Conservation (phyloP, 257 asterid genomes). For the Craterostigma plantagineum region DNA sequence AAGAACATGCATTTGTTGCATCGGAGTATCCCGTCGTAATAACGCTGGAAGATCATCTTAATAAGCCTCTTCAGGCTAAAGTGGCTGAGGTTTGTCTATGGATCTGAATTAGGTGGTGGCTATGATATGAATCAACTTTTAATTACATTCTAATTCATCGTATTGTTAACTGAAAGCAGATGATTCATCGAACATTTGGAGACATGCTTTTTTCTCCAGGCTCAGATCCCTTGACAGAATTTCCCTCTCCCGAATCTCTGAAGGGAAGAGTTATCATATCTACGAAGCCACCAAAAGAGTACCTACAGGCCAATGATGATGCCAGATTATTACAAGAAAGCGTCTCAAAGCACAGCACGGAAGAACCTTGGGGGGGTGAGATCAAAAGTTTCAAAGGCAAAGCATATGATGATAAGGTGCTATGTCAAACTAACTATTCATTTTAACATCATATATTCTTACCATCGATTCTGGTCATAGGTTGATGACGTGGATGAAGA, state of each 20-base stretch:
- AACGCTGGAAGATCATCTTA: constrained; percentile 55
- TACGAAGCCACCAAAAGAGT: constrained; percentile 59
- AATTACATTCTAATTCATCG: constrained; percentile 4
- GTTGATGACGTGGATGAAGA: constrained; percentile 24
- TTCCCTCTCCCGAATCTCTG: constrained; percentile 40
- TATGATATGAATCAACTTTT: no score
- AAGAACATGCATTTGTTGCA: constrained; percentile 39
- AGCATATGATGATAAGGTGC: constrained; percentile 17
- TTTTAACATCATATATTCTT: no score
- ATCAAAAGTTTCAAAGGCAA: constrained; percentile 15
- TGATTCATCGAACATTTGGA: constrained; percentile 40
- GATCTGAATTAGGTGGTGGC: no score
- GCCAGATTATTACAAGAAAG: constrained; percentile 15
- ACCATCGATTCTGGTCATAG: constrained; percentile 15
- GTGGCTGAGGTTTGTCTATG: constrained; percentile 29
- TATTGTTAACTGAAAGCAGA: constrained; percentile 18
- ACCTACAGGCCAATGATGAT: constrained; percentile 26
- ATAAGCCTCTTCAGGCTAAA: constrained; percentile 46
- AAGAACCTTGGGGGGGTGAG: constrained; percentile 43
- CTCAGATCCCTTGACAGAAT: constrained; percentile 22
- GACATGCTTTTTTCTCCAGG: constrained; percentile 38
- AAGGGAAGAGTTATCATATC: constrained; percentile 43
- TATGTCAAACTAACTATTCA: neutral
- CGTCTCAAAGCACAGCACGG: constrained; percentile 16
- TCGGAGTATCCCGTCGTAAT: constrained; percentile 54